A percentile compares a stretch with the other conserved stretches of the same genome.
Conservation (phyloP, 2,329 filamentous ascomycete species). For the Aspergillus sp. region DNA sequence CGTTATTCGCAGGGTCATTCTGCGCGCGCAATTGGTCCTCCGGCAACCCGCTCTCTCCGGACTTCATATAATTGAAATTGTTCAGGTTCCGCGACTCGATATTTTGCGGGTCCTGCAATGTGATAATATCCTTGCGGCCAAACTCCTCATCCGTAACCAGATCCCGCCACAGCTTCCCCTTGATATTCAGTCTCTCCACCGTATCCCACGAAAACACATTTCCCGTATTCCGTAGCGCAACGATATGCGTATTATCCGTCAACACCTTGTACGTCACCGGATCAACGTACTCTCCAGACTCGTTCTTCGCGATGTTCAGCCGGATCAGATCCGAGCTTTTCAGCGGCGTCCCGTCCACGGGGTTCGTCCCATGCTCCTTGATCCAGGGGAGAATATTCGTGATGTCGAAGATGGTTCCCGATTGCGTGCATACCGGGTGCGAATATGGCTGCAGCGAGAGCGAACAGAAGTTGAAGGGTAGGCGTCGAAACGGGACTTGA, state of each 20-base stretch:
- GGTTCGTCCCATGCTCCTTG: conserved; percentile 86
- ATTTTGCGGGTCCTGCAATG: conserved; percentile 91
- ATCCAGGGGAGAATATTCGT: conserved; percentile 93
- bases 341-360: conserved; percentile 71
- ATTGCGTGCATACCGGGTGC: conserved; percentile 81
- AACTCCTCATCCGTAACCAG: conserved; percentile 82
- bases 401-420: conserved; percentile 88
- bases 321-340: conserved; percentile 78
- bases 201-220: conserved; percentile 98
- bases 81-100: conserved; percentile 72
- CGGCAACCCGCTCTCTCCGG: conserved; percentile 63
- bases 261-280: conserved; percentile 97
- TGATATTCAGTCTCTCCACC: conserved; percentile 88
- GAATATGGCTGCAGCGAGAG: conserved; percentile 91
- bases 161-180: conserved; percentile 92
- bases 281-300: conserved; percentile 84
- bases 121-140: conserved; percentile 84
- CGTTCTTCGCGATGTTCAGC: conserved; percentile 85
- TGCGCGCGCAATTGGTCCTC: conserved; percentile 63
- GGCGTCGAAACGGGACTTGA: conserved; percentile 67
- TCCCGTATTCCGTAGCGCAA: conserved; percentile 74
- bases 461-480: conserved; percentile 98
- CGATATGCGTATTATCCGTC: conserved; percentile 95
- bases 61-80: conserved; percentile 80
- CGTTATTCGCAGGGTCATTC: conserved; percentile 49